phyloP scores from a whole-genome alignment of 768 basidiomycete species.

The Nidula microcarpa region DNA sequence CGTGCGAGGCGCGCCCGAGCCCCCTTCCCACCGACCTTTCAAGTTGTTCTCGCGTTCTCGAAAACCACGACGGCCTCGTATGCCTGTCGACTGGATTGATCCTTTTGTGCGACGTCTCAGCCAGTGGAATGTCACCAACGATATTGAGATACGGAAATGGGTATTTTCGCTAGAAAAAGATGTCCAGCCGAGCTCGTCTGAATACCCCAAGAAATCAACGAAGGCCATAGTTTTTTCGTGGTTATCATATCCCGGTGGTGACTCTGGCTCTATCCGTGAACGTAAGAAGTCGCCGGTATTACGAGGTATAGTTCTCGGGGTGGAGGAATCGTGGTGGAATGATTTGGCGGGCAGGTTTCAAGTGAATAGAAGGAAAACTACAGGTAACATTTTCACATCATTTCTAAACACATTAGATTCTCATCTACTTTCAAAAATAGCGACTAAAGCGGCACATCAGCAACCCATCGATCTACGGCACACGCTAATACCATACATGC shows the following conservation, averaged over 20 bases:
- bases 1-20: not conserved
- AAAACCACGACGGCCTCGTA: not conserved
- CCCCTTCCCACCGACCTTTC: not conserved
- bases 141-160: not conserved
- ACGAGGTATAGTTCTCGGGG: not conserved
- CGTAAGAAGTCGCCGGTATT: not conserved
- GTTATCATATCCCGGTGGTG: not conserved
- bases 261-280: not conserved
- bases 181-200: too few species aligned
- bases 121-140: not conserved
- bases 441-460: not conserved
- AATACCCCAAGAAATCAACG: too few species aligned
- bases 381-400: not conserved
- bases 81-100: not conserved
- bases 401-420: not conserved
- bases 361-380: not conserved
- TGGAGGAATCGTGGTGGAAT: conserved; percentile 1
- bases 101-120: not conserved
- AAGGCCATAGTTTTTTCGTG: not conserved
- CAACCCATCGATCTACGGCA: not conserved
- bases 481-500: not conserved
- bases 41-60: not conserved
- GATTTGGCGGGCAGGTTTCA: not conserved
- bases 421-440: not conserved
- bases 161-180: not conserved